Evolutionary conservation across 2,329 filamentous ascomycete species (phyloP).

Genomic region (Helotiales sp.): DNA sequence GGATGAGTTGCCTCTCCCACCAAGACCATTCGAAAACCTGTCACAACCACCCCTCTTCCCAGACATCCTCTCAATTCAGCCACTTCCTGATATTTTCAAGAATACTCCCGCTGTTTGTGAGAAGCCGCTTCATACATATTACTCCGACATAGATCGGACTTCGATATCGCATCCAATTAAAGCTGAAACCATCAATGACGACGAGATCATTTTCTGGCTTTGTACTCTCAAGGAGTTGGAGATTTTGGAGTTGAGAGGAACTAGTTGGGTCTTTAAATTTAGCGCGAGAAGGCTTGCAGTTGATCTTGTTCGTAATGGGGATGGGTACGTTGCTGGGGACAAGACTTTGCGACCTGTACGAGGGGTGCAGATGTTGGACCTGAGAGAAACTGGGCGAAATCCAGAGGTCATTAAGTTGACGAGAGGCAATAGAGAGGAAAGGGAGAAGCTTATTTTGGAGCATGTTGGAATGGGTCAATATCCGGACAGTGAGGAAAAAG

Average conservation of each 20-base stretch:
- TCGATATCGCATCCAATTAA: background rate
- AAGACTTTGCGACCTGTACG: background rate
- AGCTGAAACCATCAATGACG: slow-evolving; percentile 11
- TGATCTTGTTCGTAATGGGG: background rate
- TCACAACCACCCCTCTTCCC: too few relatives aligned
- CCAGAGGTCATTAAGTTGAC: background rate
- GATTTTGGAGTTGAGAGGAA: slow-evolving; percentile 15
- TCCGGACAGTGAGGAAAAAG: too few relatives aligned
- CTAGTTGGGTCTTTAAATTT: slow-evolving; percentile 16
- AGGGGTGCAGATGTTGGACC: background rate
- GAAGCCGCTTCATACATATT: too few relatives aligned
- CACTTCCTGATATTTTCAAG: too few relatives aligned
- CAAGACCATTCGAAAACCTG: too few relatives aligned
- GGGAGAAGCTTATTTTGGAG: background rate
- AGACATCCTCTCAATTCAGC: too few relatives aligned
- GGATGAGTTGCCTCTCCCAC: too few relatives aligned
- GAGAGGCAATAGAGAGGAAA: background rate
- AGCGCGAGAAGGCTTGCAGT: slow-evolving; percentile 5
- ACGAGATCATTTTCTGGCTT: slow-evolving; percentile 19
- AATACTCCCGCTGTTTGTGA: too few relatives aligned
- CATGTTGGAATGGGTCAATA: background rate
- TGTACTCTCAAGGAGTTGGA: slow-evolving; percentile 14
- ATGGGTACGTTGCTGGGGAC: background rate
- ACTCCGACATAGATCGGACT: background rate
- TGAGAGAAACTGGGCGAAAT: background rate